Evolutionary conservation across 1,284 basidiomycete species (phyloP).

Genomic region (Limonomyces culmigenus): DNA sequence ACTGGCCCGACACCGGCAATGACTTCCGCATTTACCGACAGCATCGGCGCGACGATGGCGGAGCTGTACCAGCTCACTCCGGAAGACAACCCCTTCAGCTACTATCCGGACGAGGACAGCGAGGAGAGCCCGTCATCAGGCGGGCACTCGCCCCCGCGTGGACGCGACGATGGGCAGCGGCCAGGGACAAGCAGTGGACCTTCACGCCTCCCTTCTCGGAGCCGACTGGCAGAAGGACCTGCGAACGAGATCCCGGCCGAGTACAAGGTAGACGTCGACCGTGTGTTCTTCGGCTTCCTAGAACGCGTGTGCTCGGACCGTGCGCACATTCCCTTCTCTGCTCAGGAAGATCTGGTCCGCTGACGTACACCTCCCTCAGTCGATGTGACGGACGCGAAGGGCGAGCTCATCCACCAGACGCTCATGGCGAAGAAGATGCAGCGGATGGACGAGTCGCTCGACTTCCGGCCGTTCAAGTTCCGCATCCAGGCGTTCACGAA

Average conservation of each 20-base stretch:
- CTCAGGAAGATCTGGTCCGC: background rate
- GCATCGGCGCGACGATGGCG: too few relatives aligned
- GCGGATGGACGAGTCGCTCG: conserved; percentile 83
- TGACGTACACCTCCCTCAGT: conserved; percentile 30
- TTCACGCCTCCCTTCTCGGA: conserved; percentile 11
- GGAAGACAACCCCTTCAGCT: background rate
- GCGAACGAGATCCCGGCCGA: conserved; percentile 66
- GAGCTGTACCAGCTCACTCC: too few relatives aligned
- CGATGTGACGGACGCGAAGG: conserved; percentile 84
- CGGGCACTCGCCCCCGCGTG: too few relatives aligned
- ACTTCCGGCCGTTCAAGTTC: conserved; percentile 98
- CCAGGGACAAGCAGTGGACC: too few relatives aligned
- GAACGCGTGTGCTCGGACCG: conserved; percentile 83
- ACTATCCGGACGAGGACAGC: background rate
- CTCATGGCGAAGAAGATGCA: conserved; percentile 99
- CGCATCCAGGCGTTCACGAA: conserved; percentile 98
- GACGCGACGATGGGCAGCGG: too few relatives aligned
- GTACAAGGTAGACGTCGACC: conserved; percentile 70
- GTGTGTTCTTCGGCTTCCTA: conserved; percentile 84
- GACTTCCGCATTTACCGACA: too few relatives aligned
- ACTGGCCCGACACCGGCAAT: too few relatives aligned
- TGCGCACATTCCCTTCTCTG: conserved; percentile 24
- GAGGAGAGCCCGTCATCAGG: background rate
- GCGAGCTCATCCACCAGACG: conserved; percentile 95
- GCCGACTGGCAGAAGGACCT: too few relatives aligned